A percentile compares a stretch with the other conserved stretches of the same genome.
phyloP scores from a whole-genome alignment of 192 early-diverging fungal genomes.

The Ambispora gerdemannii region DNA sequence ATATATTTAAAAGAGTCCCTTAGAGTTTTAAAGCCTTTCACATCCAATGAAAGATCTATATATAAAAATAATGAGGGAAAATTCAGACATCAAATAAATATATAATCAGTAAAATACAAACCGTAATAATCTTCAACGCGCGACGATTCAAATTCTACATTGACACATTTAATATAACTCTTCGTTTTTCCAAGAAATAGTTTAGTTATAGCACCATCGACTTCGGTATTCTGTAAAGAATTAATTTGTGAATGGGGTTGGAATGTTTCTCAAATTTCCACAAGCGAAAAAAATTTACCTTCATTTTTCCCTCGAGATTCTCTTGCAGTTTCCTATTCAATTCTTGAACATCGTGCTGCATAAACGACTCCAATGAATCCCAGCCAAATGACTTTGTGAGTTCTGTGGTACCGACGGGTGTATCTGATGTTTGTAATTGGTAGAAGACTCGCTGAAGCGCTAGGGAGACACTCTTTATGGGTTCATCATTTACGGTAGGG shows the following conservation, averaged over 20 bases:
- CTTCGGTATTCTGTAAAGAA: slow-evolving; percentile 65
- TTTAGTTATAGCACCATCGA: slow-evolving; percentile 84
- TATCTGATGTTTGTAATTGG: slow-evolving; percentile 69
- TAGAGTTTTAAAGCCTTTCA: slow-evolving; percentile 88
- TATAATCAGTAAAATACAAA: slow-evolving; percentile 24
- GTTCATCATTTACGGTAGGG: slow-evolving; percentile 86
- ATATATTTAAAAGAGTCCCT: slow-evolving; percentile 90
- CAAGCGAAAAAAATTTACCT: slow-evolving; percentile 47
- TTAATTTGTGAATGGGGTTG: neutral
- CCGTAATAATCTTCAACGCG: slow-evolving; percentile 93
- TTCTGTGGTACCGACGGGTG: slow-evolving; percentile 87
- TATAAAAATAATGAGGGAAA: neutral
- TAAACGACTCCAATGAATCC: slow-evolving; percentile 91
- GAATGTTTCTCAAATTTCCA: neutral
- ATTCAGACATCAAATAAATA: neutral
- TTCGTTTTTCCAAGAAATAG: slow-evolving; percentile 99
- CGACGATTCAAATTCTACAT: slow-evolving; percentile 93
- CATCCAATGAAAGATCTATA: slow-evolving; percentile 94
- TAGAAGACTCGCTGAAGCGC: slow-evolving; percentile 96
- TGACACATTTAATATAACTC: slow-evolving; percentile 93
- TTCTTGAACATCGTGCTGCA: slow-evolving; percentile 99
- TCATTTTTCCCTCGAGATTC: slow-evolving; percentile 96
- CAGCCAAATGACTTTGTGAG: slow-evolving; percentile 98
- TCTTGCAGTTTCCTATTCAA: slow-evolving; percentile 97
- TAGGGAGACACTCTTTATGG: slow-evolving; percentile 79